Evolutionary conservation across 2,329 filamentous ascomycete species (phyloP), one percentile per base, ranked within the genome.

Genomic region (Laburnicola sp.): DNA sequence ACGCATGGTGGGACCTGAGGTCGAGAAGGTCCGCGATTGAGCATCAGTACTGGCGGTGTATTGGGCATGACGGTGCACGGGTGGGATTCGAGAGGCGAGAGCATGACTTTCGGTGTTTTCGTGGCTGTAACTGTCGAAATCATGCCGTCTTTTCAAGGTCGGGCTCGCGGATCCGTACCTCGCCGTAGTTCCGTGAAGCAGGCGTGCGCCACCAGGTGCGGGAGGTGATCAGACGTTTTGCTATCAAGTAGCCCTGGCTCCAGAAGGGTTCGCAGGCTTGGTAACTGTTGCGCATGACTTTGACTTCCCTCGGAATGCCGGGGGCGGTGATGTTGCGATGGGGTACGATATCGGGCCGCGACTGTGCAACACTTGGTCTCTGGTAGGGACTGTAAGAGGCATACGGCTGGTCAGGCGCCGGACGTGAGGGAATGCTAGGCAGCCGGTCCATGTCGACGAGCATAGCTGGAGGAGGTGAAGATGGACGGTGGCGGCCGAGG

Each of bases 341-440:
- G 48, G 55, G 52, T 25, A 62, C 45, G 35, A 65, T 56, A 22
- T 71, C 63, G 46, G 64, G 58, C 44, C 60, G 65, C 44, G 66
- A 66, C 6, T 60, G 54, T 47, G 62, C 58, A 47, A 59, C 63
- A 57, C 53, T 60, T 42, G 62, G 51, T 50, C 57, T 54, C 51
- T 65, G 59, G 51, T 69, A 70, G 28, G 63, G 54, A 51, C 49
- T 60, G 58, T 69, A 66, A 37, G 64, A 64, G 8, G 60, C 51
- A 51, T 52, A 58, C 30, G 57, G 43, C 32, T 59, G 57, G 32
- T 63, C 59, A 59, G 66, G 66, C 27, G 63, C 66, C 56, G 64
- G 62, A 89, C 91, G 96, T 64, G 90, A 88, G 1, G 91, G 89
- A 68, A 96, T 96, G 48, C 95, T 91, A 2, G 81, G 80, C 70